Conservation (phyloP, 1,284 basidiomycete species). For the Pholiota adiposa region DNA sequence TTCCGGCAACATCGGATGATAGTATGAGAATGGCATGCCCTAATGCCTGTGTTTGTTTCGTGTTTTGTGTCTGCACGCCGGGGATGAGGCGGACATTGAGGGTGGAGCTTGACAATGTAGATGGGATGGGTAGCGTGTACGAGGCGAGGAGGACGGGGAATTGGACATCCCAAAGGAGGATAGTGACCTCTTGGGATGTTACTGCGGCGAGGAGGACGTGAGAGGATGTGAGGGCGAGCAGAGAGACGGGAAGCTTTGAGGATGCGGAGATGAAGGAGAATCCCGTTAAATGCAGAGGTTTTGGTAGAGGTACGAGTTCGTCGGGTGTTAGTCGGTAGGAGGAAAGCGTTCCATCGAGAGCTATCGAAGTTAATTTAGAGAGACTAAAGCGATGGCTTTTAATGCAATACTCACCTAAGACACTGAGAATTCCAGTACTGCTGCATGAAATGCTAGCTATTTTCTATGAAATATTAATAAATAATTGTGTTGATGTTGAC, state of each 20-base stretch:
- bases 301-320: slow-evolving; percentile 31
- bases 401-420: slow-evolving; percentile 46
- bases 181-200: slow-evolving; percentile 51
- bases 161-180: slow-evolving; percentile 76
- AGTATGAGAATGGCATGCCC: slow-evolving; percentile 63
- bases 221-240: slow-evolving; percentile 63
- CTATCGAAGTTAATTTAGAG: slow-evolving; percentile 14
- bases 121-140: slow-evolving; percentile 56
- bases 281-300: slow-evolving; percentile 44
- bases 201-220: slow-evolving; percentile 63
- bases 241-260: slow-evolving; percentile 32
- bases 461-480: slow-evolving; percentile 6
- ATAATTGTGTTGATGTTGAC: background rate
- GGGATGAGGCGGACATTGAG: slow-evolving; percentile 22
- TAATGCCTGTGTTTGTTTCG: slow-evolving; percentile 29
- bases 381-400: background rate
- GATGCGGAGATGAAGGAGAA: slow-evolving; percentile 37
- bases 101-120: slow-evolving; percentile 39
- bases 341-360: slow-evolving; percentile 47
- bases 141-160: slow-evolving; percentile 68
- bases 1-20: slow-evolving; percentile 38
- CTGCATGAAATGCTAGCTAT: slow-evolving; percentile 47
- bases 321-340: slow-evolving; percentile 46
- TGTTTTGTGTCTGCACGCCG: slow-evolving; percentile 26
- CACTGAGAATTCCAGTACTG: slow-evolving; percentile 48